Evolutionary conservation across 257 asterid genomes (phyloP), one percentile per base, ranked within the genome.

Genomic region (Avicennia marina): DNA sequence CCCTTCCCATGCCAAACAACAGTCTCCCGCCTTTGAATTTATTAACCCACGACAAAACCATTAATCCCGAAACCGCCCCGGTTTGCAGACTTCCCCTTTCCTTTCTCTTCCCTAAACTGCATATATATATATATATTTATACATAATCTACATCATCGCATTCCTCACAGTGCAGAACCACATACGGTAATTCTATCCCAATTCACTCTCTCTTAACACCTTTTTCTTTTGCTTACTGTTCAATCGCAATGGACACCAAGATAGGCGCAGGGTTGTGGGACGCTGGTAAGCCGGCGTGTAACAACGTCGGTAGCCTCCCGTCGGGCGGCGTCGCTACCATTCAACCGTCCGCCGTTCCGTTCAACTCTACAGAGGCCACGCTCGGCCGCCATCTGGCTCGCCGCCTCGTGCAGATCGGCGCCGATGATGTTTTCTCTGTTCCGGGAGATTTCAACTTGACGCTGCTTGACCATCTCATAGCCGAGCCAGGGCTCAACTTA

Each of bases 311-410:
- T 0, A 16, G 65, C 56, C 66, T 75, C 38, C 96, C 96, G 0
- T 25, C 74, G 0, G 72, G 60, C 62, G 74, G 76, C 60, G 71
- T 68, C n/a, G 24, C 72, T 42, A 29, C 81, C 16, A 12, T 78
- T 42, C 88, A 83, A 10, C 47, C 53, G 17, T 45, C 78, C 38
- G 12, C 71, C 45, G 32, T 33, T 6, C 69, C 76, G 0, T 69
- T 67, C 66, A 43, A 58, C 68, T 75, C 87, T 18, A 46, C 72
- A 27, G 84, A 82, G 38, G 69, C 91, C 27, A 88, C 95, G 8
- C 83, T 88, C 39, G 95, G 96, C 60, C 86, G 94, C 67, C 94
- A 88, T 68, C 49, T 88, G 15, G 95, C 96, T 1, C 90, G 95
- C 73, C 90, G 96, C n/a, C 82, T 88, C 2, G 94, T 88, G 11